Conservation (phyloP, 345 rosid species). For the Populus alba region DNA sequence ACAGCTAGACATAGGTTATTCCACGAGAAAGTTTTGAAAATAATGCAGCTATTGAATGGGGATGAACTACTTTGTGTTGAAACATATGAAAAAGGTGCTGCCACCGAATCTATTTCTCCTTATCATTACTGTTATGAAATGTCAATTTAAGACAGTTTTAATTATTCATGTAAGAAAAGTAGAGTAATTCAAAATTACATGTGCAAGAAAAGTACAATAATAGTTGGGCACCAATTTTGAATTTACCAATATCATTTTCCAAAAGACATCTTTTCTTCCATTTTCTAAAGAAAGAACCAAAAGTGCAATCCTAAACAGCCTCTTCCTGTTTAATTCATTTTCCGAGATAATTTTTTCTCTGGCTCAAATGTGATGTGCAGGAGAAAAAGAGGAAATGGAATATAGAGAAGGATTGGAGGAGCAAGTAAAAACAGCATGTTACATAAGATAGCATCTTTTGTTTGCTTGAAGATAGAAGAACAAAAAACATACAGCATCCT, state of each 20-base stretch:
- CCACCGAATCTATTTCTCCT: too few relatives aligned
- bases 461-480: neutral
- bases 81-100: too few relatives aligned
- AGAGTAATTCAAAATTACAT: too few relatives aligned
- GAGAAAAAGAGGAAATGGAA: neutral
- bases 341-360: neutral
- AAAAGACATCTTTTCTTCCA: too few relatives aligned
- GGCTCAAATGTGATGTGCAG: neutral
- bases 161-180: too few relatives aligned
- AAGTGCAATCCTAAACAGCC: neutral
- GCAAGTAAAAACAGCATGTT: neutral
- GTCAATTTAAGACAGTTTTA: too few relatives aligned
- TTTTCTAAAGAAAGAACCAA: too few relatives aligned
- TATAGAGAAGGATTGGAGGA: neutral
- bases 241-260: neutral
- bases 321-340: neutral
- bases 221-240: neutral
- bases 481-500: slow-evolving; percentile 36
- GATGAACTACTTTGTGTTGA: too few relatives aligned
- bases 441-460: neutral
- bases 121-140: too few relatives aligned
- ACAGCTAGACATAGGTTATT: too few relatives aligned
- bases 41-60: too few relatives aligned
- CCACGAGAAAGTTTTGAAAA: too few relatives aligned
- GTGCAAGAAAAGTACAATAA: neutral